Conservation (phyloP, 805 yeast species). For the Lipomyces orientalis region DNA sequence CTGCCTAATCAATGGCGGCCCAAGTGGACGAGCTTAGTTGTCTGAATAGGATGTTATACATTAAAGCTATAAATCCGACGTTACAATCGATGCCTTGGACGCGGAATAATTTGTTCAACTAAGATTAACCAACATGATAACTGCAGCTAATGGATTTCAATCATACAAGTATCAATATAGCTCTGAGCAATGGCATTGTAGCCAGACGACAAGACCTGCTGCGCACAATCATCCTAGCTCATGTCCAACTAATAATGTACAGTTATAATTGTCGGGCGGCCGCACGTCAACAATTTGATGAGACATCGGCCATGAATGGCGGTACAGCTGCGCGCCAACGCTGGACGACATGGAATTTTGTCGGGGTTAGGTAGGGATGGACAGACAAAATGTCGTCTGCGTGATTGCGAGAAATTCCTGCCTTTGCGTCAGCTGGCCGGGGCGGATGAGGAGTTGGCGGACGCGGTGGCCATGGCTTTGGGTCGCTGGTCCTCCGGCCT, state of each 20-base stretch:
- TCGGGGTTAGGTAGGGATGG: neutral
- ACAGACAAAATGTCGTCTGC: neutral
- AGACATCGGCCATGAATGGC: neutral
- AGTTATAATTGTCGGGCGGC: neutral
- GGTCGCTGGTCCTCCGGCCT: neutral
- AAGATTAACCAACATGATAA: neutral
- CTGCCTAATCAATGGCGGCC: no score
- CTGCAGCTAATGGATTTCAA: neutral
- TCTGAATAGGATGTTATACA: neutral
- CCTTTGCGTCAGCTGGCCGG: slow-evolving; percentile 8
- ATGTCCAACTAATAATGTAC: neutral
- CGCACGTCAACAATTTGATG: neutral
- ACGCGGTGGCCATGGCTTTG: slow-evolving; percentile 28
- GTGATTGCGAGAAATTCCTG: neutral
- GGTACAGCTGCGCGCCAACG: neutral
- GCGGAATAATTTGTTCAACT: neutral
- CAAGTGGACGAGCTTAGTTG: neutral
- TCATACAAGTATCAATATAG: neutral
- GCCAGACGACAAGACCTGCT: neutral
- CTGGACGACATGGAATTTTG: neutral
- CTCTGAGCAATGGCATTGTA: no score
- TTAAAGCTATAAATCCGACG: neutral
- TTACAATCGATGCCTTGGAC: neutral
- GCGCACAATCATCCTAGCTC: neutral
- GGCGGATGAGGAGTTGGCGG: slow-evolving; percentile 32